A percentile compares a stretch with the other conserved stretches of the same genome.
phyloP scores from a whole-genome alignment of 495 filamentous ascomycete genomes.

The Evansstolkia leycettana region DNA sequence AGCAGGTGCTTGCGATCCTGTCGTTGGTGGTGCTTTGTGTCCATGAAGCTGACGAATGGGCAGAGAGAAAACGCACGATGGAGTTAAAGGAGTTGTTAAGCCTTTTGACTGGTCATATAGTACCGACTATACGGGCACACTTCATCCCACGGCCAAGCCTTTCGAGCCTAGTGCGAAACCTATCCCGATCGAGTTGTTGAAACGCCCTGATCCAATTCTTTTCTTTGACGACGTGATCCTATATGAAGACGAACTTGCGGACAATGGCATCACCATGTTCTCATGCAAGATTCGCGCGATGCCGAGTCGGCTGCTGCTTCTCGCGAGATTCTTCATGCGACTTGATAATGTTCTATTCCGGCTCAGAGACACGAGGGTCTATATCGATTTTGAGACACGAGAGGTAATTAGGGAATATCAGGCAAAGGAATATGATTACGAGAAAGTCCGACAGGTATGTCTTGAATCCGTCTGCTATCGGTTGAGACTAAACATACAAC shows the following conservation, averaged over 20 bases:
- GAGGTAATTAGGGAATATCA: conserved; percentile 85
- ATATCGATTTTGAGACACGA: conserved; percentile 73
- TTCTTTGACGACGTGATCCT: conserved; percentile 92
- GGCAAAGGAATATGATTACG: conserved; percentile 68
- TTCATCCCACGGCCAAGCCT: conserved; percentile 17
- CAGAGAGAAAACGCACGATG: conserved; percentile 73
- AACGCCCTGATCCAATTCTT: conserved; percentile 78
- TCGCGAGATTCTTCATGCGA: conserved; percentile 85
- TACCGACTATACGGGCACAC: conserved; percentile 68
- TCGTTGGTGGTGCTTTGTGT: neutral
- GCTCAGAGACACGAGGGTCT: conserved; percentile 81
- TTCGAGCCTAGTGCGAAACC: conserved; percentile 41
- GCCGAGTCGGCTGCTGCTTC: conserved; percentile 70
- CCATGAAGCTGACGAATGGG: neutral
- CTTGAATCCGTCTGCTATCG: neutral
- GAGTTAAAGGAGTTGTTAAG: conserved; percentile 85
- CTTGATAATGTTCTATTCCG: conserved; percentile 80
- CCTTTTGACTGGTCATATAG: conserved; percentile 98
- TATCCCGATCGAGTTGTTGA: conserved; percentile 77
- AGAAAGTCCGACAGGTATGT: conserved; percentile 59
- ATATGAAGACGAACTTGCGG: conserved; percentile 95
- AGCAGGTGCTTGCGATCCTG: conserved; percentile 40
- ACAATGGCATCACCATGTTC: conserved; percentile 85
- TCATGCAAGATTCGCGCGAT: conserved; percentile 87
- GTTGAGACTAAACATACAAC: neutral